Evolutionary conservation across 75 land plant genomes (phyloP), one percentile per base, ranked within the genome.

Genomic region (Cupressus sempervirens): DNA sequence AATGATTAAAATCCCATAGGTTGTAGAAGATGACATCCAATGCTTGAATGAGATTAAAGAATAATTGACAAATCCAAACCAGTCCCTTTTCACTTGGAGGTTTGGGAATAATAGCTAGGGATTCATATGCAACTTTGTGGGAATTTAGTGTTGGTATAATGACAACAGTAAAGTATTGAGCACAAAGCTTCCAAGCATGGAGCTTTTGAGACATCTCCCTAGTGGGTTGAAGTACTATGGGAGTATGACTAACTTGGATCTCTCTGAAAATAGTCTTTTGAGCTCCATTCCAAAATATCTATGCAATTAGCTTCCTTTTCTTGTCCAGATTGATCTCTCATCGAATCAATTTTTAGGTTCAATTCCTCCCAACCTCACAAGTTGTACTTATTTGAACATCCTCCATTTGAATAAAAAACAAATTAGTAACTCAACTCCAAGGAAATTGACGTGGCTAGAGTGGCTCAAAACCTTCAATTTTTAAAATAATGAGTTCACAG

Each of bases 141-240:
- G 98, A 56, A 91, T 95, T 7, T 89, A 91, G 5, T 96, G 97
- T 84, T 93, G 94, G 92, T 93, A 94, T 82, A 80, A 85, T 26
- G 86, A 91, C 48, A 97, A 93, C 72, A 90, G 88, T 70, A 93
- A 85, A 82, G 97, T 96, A 26, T 75, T 95, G 84, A 92, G 85
- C 74, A 75, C 95, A 12, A 67, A 68, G 72, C 91, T 96, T 5
- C 82, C 90, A 0, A 85, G 88, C 38, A 89, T 94, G 84, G 90
- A 87, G 13, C 92, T 96, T 41, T 79, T 77, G 32, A 97, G 98
- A 62, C n/a, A 76, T 13, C 95, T 96, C 72, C 98, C 97, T 30
- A 67, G 48, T 8, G 95, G 92, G 2, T 75, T 96, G 35, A 45
- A 77, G 20, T 84, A 84, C 43, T 96, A 95, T n/a, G n/a, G n/a